Evolutionary conservation across 805 yeast species (phyloP).

Genomic region (Kodamaea laetipori): DNA sequence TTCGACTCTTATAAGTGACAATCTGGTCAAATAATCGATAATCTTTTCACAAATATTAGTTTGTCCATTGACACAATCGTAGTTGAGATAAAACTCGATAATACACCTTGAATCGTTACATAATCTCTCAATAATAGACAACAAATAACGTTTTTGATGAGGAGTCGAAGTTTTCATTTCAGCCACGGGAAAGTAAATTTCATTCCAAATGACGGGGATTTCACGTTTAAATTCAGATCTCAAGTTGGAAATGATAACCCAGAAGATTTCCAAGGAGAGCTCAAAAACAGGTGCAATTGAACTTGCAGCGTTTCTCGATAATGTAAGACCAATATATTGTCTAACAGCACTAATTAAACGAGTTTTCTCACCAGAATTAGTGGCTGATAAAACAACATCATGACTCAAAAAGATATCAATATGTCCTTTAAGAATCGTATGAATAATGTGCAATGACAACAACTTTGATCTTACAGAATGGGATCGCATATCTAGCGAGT

Average conservation of each 20-base stretch:
- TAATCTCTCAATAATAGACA: constrained; percentile 76
- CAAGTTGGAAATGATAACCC: constrained; percentile 81
- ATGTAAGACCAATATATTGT: constrained; percentile 77
- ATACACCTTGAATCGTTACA: constrained; percentile 88
- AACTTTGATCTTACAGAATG: constrained; percentile 92
- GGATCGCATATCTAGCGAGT: constrained; percentile 79
- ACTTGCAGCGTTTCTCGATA: constrained; percentile 91
- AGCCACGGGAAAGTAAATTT: constrained; percentile 90
- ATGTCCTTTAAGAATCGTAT: constrained; percentile 81
- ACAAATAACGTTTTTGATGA: constrained; percentile 87
- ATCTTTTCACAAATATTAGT: constrained; percentile 85
- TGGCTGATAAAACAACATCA: constrained; percentile 52
- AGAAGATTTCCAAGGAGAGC: constrained; percentile 87
- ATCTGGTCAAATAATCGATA: constrained; percentile 73
- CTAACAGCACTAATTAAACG: constrained; percentile 76
- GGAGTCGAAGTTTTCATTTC: constrained; percentile 89
- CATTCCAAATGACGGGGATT: constrained; percentile 89
- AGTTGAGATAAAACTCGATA: constrained; percentile 90
- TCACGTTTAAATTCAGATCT: constrained; percentile 89
- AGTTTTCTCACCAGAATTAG: constrained; percentile 53
- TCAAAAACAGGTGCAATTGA: constrained; percentile 90
- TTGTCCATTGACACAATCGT: constrained; percentile 84
- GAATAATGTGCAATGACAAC: constrained; percentile 83
- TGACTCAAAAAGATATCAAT: constrained; percentile 74
- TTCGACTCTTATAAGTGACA: constrained; percentile 69